phyloP scores from a whole-genome alignment of 495 filamentous ascomycete genomes.

The Chaetomium tenue region DNA sequence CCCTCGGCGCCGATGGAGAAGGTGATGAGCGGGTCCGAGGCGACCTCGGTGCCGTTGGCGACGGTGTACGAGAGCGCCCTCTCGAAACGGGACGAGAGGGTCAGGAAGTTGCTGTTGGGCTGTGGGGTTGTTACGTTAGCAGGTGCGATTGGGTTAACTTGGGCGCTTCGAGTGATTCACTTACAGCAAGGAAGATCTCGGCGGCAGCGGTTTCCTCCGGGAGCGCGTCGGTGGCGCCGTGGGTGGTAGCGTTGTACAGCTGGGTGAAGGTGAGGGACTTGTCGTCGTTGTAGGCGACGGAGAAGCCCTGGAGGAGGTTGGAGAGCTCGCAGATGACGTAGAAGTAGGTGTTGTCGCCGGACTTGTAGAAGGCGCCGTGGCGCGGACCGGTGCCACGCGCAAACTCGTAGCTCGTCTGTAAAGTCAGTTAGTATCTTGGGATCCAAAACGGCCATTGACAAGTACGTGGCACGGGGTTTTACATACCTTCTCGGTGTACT shows the following conservation, averaged over 20 bases:
- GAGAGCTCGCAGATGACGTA: constrained; percentile 65
- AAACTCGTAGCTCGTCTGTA: neutral
- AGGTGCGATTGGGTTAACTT: neutral
- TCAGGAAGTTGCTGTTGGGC: constrained; percentile 59
- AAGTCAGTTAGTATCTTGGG: neutral
- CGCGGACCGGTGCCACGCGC: constrained; percentile 61
- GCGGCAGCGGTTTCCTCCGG: constrained; percentile 49
- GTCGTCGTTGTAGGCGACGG: constrained; percentile 54
- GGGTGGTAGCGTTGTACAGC: constrained; percentile 46
- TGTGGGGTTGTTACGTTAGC: constrained; percentile 26
- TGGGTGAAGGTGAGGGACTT: constrained; percentile 45
- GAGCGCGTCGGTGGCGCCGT: constrained; percentile 39
- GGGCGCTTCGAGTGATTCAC: constrained; percentile 22
- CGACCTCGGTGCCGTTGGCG: constrained; percentile 43
- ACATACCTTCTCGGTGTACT: constrained; percentile 31
- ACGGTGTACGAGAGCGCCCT: constrained; percentile 48
- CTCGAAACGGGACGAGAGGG: constrained; percentile 63
- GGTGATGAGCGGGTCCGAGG: constrained; percentile 48
- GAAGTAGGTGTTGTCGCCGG: constrained; percentile 50
- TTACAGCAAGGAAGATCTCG: constrained; percentile 61
- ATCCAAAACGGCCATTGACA: neutral
- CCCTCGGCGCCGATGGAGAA: constrained; percentile 51
- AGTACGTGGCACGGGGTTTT: constrained; percentile 33
- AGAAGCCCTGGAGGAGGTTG: constrained; percentile 57
- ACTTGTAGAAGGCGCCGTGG: constrained; percentile 61